Evolutionary conservation across 2,329 filamentous ascomycete species (phyloP), one percentile per base, ranked within the genome.

Genomic region (Colletotrichum zoysiae): DNA sequence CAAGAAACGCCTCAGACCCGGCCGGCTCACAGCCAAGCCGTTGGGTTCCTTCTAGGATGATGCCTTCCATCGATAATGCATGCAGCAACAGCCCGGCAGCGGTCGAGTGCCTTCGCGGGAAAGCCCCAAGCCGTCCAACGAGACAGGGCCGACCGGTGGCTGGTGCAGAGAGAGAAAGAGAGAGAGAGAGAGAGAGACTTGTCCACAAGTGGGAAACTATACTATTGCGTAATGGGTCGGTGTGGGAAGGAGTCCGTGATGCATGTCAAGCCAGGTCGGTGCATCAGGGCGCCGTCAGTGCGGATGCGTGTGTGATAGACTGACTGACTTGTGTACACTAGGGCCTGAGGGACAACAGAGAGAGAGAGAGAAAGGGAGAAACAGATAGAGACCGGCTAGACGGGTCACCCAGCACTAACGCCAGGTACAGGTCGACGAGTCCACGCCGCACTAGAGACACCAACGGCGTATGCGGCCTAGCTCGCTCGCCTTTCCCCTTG

Each of bases 201-300:
- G 30, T 30, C 5, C 16, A 23, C 12, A 12, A 30, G 33, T 48
- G n/a, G 26, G 56, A 38, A 30, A 23, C 38, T 59, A 30, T 30
- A 30, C 30, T 30, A 30, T 30, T 30, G 30, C 4, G 30, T 5
- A 40, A 30, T 59, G 16, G 56, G 38, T 42, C 12, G 33, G 46
- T 26, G 20, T n/a, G 38, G 38, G 14, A 40, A 18, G 35, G 55
- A 64, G 59, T 57, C 35, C 35, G 44, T 42, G 42, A 46, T 50
- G 62, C 64, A 71, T 33, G 65, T 71, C 65, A 63, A 68, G 65
- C 63, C 58, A 67, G 58, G 65, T 64, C 69, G 63, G 58, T 68
- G 68, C 68, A 70, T 33, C 62, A 58, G 63, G 40, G 18, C 42
- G 58, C 51, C 64, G 50, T 71, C 64, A 59, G 64, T 67, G 63